A percentile compares a stretch with the other conserved stretches of the same genome.
phyloP scores from a whole-genome alignment of 1,284 basidiomycete genomes.

The Schizophyllum amplum region DNA sequence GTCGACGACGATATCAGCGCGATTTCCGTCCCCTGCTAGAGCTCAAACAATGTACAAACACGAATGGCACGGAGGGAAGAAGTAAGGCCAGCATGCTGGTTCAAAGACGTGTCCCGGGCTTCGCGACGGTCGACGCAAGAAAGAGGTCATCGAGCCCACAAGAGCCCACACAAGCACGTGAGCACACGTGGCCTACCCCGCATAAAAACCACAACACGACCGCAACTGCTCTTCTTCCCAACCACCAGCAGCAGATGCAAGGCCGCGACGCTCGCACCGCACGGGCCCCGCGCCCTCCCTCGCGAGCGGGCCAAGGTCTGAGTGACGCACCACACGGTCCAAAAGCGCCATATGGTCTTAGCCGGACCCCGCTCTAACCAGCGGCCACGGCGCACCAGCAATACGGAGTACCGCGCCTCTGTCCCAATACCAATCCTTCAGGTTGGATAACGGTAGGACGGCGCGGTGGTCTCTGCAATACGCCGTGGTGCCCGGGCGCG shows the following conservation, averaged over 20 bases:
- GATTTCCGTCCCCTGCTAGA: too few relatives aligned
- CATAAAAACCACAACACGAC: too few relatives aligned
- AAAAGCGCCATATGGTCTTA: constrained; percentile 41
- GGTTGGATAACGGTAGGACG: constrained; percentile 13
- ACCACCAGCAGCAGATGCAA: constrained; percentile 32
- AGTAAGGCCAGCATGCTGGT: too few relatives aligned
- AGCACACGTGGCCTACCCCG: too few relatives aligned
- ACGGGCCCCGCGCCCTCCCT: constrained; percentile 28
- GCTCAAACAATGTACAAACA: background rate
- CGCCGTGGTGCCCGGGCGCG: constrained; percentile 19
- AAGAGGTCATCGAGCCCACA: background rate
- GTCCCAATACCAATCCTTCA: constrained; percentile 24
- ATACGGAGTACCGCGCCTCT: constrained; percentile 23
- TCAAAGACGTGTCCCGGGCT: background rate
- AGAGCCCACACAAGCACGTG: background rate
- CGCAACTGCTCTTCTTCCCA: background rate
- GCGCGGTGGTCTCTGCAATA: constrained; percentile 14
- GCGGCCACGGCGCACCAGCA: constrained; percentile 45
- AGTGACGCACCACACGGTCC: constrained; percentile 40
- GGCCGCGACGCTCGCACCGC: constrained; percentile 44
- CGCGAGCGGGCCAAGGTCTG: constrained; percentile 58
- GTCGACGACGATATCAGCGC: too few relatives aligned
- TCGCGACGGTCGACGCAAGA: background rate
- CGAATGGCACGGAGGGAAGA: background rate
- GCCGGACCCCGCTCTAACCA: constrained; percentile 36